These are phyloP conservation scores for Lentinula sp. DNA, from an alignment of 768 basidiomycete species.

Conservation along the genomic window DNA sequence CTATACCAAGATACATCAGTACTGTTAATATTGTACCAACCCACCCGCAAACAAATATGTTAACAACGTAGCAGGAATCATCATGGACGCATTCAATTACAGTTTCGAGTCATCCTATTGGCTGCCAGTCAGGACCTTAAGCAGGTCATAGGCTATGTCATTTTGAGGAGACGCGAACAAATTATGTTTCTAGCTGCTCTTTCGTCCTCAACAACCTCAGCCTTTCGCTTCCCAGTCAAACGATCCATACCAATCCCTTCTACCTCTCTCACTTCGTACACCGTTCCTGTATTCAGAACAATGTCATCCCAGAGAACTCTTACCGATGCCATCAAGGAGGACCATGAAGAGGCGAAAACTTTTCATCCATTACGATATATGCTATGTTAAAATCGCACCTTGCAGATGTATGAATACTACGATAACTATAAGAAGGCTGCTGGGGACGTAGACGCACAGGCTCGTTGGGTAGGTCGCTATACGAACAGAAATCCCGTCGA, in stretches of 20 bases:
- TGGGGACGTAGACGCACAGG: conserved; percentile 40
- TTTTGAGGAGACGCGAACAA: background rate
- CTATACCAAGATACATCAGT: too few species aligned
- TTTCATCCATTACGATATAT: background rate
- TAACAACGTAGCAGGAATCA: too few species aligned
- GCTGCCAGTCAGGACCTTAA: background rate
- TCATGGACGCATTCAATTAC: background rate
- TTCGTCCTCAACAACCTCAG: background rate
- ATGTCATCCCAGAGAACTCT: conserved; percentile 22
- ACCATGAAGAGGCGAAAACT: conserved; percentile 38
- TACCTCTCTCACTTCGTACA: background rate
- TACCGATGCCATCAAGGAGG: conserved; percentile 39
- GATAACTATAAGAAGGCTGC: conserved; percentile 36
- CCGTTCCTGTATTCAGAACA: background rate
- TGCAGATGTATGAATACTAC: conserved; percentile 53
- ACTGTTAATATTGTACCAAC: too few species aligned
- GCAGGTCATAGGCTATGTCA: background rate
- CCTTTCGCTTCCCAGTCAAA: background rate
- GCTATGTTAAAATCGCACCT: conserved; percentile 4
- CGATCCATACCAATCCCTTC: background rate
- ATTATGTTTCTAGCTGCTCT: background rate
- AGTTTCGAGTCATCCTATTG: background rate
- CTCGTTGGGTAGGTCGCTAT: conserved; percentile 34
- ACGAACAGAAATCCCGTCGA: background rate
- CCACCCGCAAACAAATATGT: too few species aligned